Base-by-base conservation (phyloP, 2,329 filamentous ascomycete species). In the Anthostomella pinea region DNA sequence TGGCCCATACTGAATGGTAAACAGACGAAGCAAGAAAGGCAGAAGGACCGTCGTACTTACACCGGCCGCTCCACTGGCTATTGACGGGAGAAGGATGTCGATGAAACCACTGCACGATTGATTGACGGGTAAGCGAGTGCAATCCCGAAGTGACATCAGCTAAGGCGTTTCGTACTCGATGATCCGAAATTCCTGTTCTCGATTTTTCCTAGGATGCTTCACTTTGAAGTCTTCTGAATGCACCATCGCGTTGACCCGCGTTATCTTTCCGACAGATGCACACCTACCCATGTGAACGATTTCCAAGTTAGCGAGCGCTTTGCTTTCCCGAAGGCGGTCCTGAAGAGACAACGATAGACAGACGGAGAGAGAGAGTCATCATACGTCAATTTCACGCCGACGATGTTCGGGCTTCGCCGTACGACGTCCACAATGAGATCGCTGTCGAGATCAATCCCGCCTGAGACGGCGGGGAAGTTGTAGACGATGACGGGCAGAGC, bases 231-330 rank as follows among this genome's bases (percentile, higher is more conserved):
- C 36, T n/a, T 36, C 36, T 14, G 39, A 33, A 16, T 26, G 23
- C 5, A 39, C 36, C 19, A 46, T 30, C 10, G 43, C 43, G 25
- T 37, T 40, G 30, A 46, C 40, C 11, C 45, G 31, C 16, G 71
- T 72, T 38, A 74, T 73, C 54, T 77, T 77, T 9, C 68, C 73
- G n/a, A 76, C 72, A 14, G 66, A 69, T 1, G 63, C 72, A 51
- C 73, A 76, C 6, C 41, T 45, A 14, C 16, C n/a, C n/a, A n/a
- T n/a, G n/a, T n/a, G n/a, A n/a, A n/a, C n/a, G n/a, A n/a, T n/a
- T n/a, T n/a, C n/a, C n/a, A n/a, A n/a, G n/a, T n/a, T n/a, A n/a
- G n/a, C n/a, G n/a, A n/a, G n/a, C n/a, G n/a, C n/a, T n/a, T n/a
- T n/a, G n/a, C n/a, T n/a, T n/a, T n/a, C n/a, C n/a, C n/a, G n/a